These are phyloP conservation scores for Boletus tomentosulus DNA, from an alignment of 768 basidiomycete genomes.

Conservation along the genomic window DNA sequence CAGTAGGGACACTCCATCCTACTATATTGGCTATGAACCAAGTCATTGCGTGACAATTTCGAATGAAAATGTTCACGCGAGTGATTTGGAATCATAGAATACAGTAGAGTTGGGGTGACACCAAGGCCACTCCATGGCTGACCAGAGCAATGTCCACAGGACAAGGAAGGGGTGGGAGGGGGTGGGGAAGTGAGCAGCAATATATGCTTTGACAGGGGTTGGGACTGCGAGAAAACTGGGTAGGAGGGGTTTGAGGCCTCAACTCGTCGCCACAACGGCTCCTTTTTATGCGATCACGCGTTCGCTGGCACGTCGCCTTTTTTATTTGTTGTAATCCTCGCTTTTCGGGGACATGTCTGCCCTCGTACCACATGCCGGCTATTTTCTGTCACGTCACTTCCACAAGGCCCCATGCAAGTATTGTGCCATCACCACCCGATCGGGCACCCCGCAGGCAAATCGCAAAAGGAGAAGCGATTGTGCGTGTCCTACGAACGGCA, in stretches of 20 bases:
- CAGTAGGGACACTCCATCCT: conserved; percentile 37
- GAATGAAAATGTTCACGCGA: conserved; percentile 28
- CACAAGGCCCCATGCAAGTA: conserved; percentile 8
- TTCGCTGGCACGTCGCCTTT: neutral
- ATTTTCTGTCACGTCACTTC: conserved; percentile 20
- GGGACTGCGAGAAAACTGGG: conserved; percentile 23
- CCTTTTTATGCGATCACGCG: conserved; percentile 16
- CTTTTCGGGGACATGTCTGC: conserved; percentile 10
- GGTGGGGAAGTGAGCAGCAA: neutral
- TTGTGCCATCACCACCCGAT: conserved; percentile 19
- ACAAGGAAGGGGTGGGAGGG: neutral
- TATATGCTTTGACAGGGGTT: neutral
- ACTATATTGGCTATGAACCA: conserved; percentile 63
- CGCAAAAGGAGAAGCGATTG: conserved; percentile 22
- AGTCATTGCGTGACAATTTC: conserved; percentile 34
- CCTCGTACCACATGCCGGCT: conserved; percentile 7
- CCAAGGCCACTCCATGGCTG: conserved; percentile 20
- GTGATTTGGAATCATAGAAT: conserved; percentile 39
- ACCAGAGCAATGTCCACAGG: conserved; percentile 11
- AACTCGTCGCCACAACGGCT: conserved; percentile 1
- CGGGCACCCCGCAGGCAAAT: conserved; percentile 20
- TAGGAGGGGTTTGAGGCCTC: conserved; percentile 1
- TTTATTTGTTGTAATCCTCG: conserved; percentile 2
- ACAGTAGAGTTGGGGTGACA: conserved; percentile 31
- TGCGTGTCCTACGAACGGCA: conserved; percentile 11